Evolutionary conservation across 2,329 filamentous ascomycete species (phyloP).

Genomic region (Knufia fluminis): DNA sequence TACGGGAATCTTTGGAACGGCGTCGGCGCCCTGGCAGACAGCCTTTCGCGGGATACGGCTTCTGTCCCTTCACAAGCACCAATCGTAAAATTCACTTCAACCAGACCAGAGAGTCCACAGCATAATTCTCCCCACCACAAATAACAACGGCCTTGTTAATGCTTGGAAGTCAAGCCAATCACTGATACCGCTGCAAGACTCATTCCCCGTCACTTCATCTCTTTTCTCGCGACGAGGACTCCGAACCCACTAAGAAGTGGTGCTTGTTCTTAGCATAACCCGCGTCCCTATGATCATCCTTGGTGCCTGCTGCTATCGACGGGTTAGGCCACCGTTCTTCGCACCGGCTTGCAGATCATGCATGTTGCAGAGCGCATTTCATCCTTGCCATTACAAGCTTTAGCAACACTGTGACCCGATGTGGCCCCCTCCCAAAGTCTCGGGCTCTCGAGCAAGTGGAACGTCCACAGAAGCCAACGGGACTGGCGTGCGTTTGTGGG

Average conservation of each 20-base stretch:
- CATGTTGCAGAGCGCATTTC: too few species aligned
- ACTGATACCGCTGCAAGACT: neutral
- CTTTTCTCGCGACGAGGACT: neutral
- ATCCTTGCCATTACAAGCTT: too few species aligned
- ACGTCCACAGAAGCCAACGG: neutral
- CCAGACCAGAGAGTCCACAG: neutral
- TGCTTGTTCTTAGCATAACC: neutral
- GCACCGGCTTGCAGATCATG: neutral
- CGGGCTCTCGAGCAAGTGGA: neutral
- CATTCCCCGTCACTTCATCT: neutral
- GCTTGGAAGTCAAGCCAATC: neutral
- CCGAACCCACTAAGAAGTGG: neutral
- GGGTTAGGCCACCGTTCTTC: neutral
- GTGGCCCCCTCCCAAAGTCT: neutral
- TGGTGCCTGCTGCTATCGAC: neutral
- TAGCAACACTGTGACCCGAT: neutral
- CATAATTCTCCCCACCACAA: neutral
- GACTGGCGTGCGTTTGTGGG: neutral
- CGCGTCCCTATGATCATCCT: neutral
- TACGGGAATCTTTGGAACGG: neutral
- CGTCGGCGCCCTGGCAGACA: neutral
- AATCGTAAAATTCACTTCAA: neutral
- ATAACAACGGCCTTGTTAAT: neutral
- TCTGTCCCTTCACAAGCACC: neutral
- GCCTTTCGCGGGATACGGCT: neutral